Base-by-base conservation (phyloP, 176 grass and related monocot species). In the Ampelocalamus luodianensis region DNA sequence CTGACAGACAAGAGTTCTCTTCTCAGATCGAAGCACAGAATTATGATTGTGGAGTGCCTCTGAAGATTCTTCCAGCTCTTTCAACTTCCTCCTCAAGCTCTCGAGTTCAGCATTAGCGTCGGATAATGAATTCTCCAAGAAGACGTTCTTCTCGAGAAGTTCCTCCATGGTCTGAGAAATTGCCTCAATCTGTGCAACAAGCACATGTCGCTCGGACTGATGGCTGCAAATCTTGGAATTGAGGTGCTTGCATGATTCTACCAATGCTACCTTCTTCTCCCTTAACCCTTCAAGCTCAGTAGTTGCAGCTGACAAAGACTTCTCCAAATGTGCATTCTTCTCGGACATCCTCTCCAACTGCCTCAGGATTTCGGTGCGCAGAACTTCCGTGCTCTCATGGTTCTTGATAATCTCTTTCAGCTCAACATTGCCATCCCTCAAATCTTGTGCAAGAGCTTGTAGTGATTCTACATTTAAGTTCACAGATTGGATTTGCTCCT, bases 41-140 rank as follows among this genome's bases (percentile, higher is more conserved):
- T 96, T 94, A 51, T 92, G 73, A 90, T 69, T 85, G 24, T 49
- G 59, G 53, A 84, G 80, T 78, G 70, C 63, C 45, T 77, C 85
- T 65, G 90, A 90, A 53, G 79, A 92, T 81, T 88, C 66, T 63
- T 92, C 78, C n/a, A 92, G 43, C 32, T 77, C 86, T 84, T 90
- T 88, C 72, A 90, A 58, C 59, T 91, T 91, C 78, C 62, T 83
- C 68, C 79, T 89, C 60, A 92, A 72, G 66, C 51, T 77, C 68
- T 94, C 88, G 13, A 96, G 81, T 80, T 99, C 90, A 79, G 46
- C 81, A 89, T 90, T 96, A 72, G 85, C 60, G 9, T 92, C 84
- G 56, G 76, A 99, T 55, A 99, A 68, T 37, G 88, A 98, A 79
- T 93, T 98, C 77, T 98, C 93, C 80, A 99, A 78, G 59, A 94